Evolutionary conservation across 345 rosid species (phyloP), one percentile per base, ranked within the genome.

Genomic region (Populus simonii): DNA sequence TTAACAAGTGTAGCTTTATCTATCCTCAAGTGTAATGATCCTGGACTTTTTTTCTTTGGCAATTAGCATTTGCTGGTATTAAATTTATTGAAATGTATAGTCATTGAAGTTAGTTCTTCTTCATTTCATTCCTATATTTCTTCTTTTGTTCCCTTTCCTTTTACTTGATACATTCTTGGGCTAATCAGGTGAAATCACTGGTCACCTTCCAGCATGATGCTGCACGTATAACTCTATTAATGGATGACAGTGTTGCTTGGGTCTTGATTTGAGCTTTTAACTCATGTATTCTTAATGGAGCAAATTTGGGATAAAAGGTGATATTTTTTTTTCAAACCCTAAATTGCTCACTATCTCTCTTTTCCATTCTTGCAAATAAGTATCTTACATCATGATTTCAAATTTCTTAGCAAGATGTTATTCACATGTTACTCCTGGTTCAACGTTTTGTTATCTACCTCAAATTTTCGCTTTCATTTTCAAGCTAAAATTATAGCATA

Each of bases 231-330:
- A 98, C 91, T 77, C 96, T 93, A 78, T 72, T 93, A 84, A 93
- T 96, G 99, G 99, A 96, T 72, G 99, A 97, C 83, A 96, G 93
- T 88, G 93, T 95, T 77, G 98, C 98, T 77, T 96, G 80, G 98
- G 97, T 86, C 98, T 93, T 78, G 99, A 96, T 85, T 86, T 96
- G 86, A 96, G 99, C 89, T 93, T 96, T 79, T 92, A 45, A 88
- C 91, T 59, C 87, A 85, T 78, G 97, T 96, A 6, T 93, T 92
- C 82, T 76, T 92, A 76, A 93, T 96, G 98, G 97, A 96, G 85
- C 98, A 97, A 62, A 96, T 96, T 68, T 96, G 99, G 99, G 99
- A 96, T 79, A 89, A 92, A 87, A 96, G 98, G 98, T 93, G 85
- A 53, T 57, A 53, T 23, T 43, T 71, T 71, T 18, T 68, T 38